Evolutionary conservation across 2,329 filamentous ascomycete genomes (phyloP).

Genomic region (Fusarium agapanthi): DNA sequence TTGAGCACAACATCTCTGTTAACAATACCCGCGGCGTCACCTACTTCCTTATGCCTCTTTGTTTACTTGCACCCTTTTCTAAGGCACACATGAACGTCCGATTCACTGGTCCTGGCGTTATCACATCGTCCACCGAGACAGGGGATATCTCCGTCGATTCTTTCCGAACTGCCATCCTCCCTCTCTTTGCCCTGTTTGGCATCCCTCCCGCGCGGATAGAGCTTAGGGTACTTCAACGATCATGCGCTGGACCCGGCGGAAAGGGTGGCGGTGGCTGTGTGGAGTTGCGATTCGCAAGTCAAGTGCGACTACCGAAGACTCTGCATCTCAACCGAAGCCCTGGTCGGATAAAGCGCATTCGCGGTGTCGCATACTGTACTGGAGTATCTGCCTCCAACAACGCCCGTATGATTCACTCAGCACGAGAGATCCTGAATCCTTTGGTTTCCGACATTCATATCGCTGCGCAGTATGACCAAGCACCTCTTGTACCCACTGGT

Average conservation of each 20-base stretch:
- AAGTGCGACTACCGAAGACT: constrained; percentile 92
- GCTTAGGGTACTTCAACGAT: constrained; percentile 80
- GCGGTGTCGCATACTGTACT: constrained; percentile 92
- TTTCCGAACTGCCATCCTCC: constrained; percentile 90
- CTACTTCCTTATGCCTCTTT: constrained; percentile 91
- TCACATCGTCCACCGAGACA: constrained; percentile 83
- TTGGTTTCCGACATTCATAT: constrained; percentile 91
- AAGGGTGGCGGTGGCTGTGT: constrained; percentile 88
- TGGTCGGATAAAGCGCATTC: constrained; percentile 85
- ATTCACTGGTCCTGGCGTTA: constrained; percentile 90
- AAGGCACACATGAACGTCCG: constrained; percentile 91
- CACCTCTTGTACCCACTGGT: constrained; percentile 63
- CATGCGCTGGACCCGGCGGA: constrained; percentile 78
- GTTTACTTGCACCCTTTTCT: constrained; percentile 89
- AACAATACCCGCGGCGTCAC: constrained; percentile 83
- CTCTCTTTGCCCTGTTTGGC: constrained; percentile 89
- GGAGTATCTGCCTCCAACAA: constrained; percentile 95
- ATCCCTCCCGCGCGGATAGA: constrained; percentile 84
- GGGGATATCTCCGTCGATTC: constrained; percentile 93
- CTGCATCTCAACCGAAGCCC: constrained; percentile 84
- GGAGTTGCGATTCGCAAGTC: constrained; percentile 92
- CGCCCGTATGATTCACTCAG: constrained; percentile 91
- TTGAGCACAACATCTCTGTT: constrained; percentile 82
- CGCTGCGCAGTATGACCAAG: constrained; percentile 79
- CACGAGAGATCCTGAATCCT: constrained; percentile 85